Percentiles rank a stretch among this genome's conserved stretches.
Conservation (phyloP, 176 grass and related monocot genomes). For the Eragrostis curvula region DNA sequence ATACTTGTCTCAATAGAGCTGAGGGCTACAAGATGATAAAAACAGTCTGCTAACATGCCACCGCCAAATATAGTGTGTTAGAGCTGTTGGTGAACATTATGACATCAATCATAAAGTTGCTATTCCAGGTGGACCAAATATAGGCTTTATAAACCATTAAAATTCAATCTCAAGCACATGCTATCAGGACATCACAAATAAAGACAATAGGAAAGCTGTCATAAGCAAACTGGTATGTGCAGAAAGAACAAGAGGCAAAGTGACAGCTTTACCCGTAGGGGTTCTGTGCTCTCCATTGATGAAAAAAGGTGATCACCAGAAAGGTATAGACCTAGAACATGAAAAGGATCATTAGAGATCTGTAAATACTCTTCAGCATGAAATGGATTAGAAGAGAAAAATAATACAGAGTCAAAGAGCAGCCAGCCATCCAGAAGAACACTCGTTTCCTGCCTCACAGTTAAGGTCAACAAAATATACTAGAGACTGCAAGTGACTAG, state of each 20-base stretch:
- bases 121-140: background rate
- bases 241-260: constrained; percentile 23
- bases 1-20: background rate
- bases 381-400: constrained; percentile 14
- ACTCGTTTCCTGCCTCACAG: background rate
- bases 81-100: background rate
- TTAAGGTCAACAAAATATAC: constrained; percentile 1
- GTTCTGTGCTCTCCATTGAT: constrained; percentile 41
- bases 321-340: constrained; percentile 18
- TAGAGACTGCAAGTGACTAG: background rate
- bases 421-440: background rate
- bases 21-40: background rate
- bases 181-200: constrained; percentile 13
- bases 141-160: background rate
- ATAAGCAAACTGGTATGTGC: background rate
- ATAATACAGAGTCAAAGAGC: background rate
- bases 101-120: constrained; percentile 1
- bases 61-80: background rate
- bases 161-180: background rate
- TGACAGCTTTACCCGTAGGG: constrained; percentile 42
- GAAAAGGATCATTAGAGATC: background rate
- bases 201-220: background rate
- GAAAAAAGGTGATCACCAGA: background rate
- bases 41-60: background rate
- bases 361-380: background rate